phyloP scores from a whole-genome alignment of 805 yeast species.

The Wickerhamomyces silvicola region DNA sequence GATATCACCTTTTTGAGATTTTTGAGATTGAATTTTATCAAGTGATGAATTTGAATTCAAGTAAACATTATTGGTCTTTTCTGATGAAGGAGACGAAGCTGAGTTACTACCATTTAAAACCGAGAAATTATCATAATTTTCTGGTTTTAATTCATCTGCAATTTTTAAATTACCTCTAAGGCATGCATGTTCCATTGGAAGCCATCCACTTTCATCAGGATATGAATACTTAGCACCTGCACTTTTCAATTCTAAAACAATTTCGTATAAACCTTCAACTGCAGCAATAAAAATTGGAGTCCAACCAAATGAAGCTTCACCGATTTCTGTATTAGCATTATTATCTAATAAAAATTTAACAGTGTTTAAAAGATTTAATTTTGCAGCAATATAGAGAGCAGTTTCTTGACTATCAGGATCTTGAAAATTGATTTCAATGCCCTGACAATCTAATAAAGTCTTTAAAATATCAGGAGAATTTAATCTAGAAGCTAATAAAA shows the following conservation, averaged over 20 bases:
- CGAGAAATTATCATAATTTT: conserved; percentile 29
- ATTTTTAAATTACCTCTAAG: conserved; percentile 78
- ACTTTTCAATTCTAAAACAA: conserved; percentile 48
- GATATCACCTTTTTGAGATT: conserved; percentile 9
- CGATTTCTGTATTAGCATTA: conserved; percentile 69
- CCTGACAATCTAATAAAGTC: conserved; percentile 46
- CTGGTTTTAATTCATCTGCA: conserved; percentile 55
- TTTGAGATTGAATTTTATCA: conserved; percentile 10
- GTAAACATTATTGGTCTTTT: conserved; percentile 7
- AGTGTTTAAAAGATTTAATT: conserved; percentile 46
- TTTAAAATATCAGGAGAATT: conserved; percentile 51
- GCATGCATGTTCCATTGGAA: conserved; percentile 95
- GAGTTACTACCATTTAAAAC: too few species aligned
- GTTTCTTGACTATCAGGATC: conserved; percentile 67
- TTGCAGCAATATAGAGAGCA: conserved; percentile 75
- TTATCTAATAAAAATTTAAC: conserved; percentile 48
- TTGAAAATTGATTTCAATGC: conserved; percentile 57
- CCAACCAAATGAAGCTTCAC: conserved; percentile 84
- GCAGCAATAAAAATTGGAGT: conserved; percentile 90
- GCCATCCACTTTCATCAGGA: conserved; percentile 87
- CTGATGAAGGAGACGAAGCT: conserved; percentile 10
- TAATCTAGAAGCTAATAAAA: conserved; percentile 56
- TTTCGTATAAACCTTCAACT: conserved; percentile 64
- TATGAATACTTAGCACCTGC: conserved; percentile 47
- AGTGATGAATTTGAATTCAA: conserved; percentile 11